Conservation (phyloP, 1,284 basidiomycete species). For the Termitomyces sp. region DNA sequence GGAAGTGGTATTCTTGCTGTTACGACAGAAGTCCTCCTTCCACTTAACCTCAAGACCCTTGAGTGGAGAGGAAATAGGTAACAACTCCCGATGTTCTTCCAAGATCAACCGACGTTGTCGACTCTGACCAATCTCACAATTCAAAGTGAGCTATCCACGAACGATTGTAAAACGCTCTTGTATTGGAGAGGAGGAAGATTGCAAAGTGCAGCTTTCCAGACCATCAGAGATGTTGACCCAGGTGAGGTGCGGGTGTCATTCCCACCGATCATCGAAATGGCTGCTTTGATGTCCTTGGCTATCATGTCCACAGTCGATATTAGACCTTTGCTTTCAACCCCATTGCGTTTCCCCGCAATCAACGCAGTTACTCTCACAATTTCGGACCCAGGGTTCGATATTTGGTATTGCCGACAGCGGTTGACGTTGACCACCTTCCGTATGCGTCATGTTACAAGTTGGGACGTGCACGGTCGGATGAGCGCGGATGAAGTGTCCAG, state of each 20-base stretch:
- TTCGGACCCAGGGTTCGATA: background rate
- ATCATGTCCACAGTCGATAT: background rate
- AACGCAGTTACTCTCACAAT: background rate
- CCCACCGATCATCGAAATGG: background rate
- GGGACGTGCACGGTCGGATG: background rate
- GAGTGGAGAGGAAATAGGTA: background rate
- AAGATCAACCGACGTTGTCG: background rate
- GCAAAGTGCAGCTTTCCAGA: background rate
- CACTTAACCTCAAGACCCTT: background rate
- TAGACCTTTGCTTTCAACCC: background rate
- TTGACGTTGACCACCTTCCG: background rate
- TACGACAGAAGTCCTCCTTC: background rate
- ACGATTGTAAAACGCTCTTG: background rate
- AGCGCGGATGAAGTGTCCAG: background rate
- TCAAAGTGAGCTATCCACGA: background rate
- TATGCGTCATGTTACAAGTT: background rate
- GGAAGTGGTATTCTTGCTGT: background rate
- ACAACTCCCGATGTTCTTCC: background rate
- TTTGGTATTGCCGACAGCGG: background rate
- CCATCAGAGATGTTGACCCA: background rate
- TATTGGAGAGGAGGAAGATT: background rate
- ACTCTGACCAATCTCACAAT: background rate
- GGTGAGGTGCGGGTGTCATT: background rate
- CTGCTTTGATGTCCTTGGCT: background rate
- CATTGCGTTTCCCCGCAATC: background rate